Percentiles rank a stretch among this genome's conserved stretches.
Evolutionary conservation across 257 asterid genomes (phyloP).

Genomic region (Rhazya stricta): DNA sequence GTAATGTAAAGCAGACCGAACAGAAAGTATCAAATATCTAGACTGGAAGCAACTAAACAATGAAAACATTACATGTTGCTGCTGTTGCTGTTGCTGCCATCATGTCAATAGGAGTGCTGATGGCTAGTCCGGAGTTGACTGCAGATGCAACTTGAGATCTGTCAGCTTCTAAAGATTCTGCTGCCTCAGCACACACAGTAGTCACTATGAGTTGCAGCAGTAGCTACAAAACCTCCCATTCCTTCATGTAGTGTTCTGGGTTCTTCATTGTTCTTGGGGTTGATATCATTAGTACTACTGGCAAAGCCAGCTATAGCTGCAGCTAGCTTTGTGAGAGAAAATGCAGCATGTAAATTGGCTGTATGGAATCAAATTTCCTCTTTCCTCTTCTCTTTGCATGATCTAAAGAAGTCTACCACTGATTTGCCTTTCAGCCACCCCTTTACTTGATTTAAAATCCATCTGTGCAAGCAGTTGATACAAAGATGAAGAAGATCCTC

Average conservation of each 20-base stretch:
- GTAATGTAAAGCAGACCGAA: neutral
- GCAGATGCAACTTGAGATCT: slow-evolving; percentile 49
- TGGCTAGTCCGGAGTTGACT: slow-evolving; percentile 56
- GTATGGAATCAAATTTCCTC: slow-evolving; percentile 50
- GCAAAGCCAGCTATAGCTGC: slow-evolving; percentile 62
- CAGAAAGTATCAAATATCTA: neutral
- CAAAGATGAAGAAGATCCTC: neutral
- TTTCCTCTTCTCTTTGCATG: slow-evolving; percentile 40
- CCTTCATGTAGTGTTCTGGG: slow-evolving; percentile 23
- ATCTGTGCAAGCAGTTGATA: slow-evolving; percentile 18
- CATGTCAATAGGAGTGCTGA: slow-evolving; percentile 55
- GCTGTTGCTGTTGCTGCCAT: slow-evolving; percentile 58
- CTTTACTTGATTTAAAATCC: slow-evolving; percentile 32
- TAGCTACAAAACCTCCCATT: slow-evolving; percentile 39
- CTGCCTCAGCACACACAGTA: slow-evolving; percentile 62
- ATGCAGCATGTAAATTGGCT: slow-evolving; percentile 54
- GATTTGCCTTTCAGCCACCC: slow-evolving; percentile 42
- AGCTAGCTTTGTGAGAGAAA: slow-evolving; percentile 65
- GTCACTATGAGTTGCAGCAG: slow-evolving; percentile 62
- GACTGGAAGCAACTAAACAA: neutral
- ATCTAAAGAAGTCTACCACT: slow-evolving; percentile 31
- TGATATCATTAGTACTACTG: slow-evolving; percentile 29
- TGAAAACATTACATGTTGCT: slow-evolving; percentile 46
- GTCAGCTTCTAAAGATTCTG: slow-evolving; percentile 55
- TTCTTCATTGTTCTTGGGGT: slow-evolving; percentile 18